Conservation (phyloP, 257 asterid species). For the Nyctanthes arbortristis region DNA sequence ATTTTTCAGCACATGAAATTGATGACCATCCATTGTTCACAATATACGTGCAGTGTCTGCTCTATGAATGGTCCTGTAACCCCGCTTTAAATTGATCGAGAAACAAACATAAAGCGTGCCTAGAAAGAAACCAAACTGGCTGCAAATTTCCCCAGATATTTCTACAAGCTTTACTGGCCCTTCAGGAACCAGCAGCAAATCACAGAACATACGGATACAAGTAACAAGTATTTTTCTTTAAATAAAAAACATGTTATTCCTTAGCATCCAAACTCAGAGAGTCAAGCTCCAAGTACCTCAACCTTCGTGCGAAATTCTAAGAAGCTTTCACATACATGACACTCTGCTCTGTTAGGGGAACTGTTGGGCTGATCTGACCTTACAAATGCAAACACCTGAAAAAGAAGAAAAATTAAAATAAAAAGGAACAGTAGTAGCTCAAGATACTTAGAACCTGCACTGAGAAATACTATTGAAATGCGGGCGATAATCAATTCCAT, state of each 20-base stretch:
- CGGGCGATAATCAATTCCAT: conserved; percentile 6
- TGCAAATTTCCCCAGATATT: neutral
- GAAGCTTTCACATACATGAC: conserved; percentile 94
- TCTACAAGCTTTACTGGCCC: neutral
- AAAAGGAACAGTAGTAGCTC: conserved; percentile 2
- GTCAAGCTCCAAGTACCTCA: conserved; percentile 58
- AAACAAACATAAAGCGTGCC: neutral
- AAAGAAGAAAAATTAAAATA: conserved; percentile 8
- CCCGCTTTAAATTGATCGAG: neutral
- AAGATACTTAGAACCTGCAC: conserved; percentile 20
- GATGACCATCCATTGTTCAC: neutral
- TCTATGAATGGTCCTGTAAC: neutral
- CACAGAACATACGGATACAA: neutral
- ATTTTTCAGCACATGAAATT: neutral
- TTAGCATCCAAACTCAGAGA: neutral
- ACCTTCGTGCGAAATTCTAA: conserved; percentile 83
- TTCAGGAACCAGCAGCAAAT: neutral
- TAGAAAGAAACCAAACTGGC: neutral
- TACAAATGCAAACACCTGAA: conserved; percentile 95
- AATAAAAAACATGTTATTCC: neutral
- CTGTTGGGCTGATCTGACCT: conserved; percentile 56
- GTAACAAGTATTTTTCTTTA: neutral
- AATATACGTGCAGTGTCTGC: neutral
- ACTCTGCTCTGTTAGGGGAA: conserved; percentile 77
- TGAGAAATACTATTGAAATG: neutral